Evolutionary conservation across 148 eudicot genomes (phyloP).

Genomic region (Talinum fruticosum): DNA sequence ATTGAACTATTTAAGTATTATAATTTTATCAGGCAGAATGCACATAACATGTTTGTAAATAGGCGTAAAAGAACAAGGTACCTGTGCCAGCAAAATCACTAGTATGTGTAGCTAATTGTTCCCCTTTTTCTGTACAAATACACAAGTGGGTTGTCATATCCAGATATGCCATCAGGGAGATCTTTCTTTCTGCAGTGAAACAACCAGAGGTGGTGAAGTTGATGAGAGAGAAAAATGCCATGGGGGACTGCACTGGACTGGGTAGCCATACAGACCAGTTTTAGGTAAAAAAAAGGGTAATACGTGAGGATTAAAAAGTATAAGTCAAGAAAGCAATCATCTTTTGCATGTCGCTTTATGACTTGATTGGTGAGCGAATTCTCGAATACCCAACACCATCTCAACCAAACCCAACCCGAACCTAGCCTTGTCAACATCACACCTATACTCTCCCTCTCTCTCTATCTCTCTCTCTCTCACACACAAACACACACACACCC

Average conservation of each 20-base stretch:
- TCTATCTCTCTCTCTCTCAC: too few species aligned
- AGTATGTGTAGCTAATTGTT: neutral
- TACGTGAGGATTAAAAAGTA: neutral
- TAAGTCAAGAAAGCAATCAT: neutral
- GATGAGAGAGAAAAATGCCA: neutral
- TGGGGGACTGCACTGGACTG: neutral
- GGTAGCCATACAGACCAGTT: neutral
- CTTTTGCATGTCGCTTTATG: neutral
- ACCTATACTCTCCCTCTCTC: neutral
- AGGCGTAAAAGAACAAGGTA: neutral
- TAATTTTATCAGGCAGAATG: neutral
- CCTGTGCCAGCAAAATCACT: neutral
- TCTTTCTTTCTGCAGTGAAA: neutral
- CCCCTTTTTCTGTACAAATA: neutral
- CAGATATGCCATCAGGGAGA: neutral
- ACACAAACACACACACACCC: too few species aligned
- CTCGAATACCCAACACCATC: neutral
- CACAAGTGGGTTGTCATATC: neutral
- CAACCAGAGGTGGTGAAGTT: neutral
- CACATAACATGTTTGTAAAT: neutral
- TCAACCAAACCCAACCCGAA: neutral
- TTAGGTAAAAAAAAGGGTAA: neutral
- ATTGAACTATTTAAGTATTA: neutral
- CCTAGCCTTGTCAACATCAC: neutral
- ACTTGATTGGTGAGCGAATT: neutral